Base-by-base conservation (phyloP, 495 filamentous ascomycete species). In the Neohortaea acidophila region DNA sequence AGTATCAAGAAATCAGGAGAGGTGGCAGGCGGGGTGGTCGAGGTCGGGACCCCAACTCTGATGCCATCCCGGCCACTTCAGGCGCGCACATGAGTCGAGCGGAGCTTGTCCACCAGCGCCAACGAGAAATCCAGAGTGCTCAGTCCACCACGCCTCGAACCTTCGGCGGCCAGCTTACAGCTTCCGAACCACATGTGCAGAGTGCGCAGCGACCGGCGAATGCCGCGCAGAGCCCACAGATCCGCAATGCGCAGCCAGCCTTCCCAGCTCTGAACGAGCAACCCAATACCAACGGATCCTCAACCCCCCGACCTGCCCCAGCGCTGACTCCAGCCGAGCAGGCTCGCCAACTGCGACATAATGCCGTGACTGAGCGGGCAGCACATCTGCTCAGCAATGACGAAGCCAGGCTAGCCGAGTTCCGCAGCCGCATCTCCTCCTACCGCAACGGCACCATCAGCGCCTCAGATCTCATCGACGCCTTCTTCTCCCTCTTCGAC, bases 31-130 rank as follows among this genome's bases (percentile, higher is more conserved):
- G 67, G n/a, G 60, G 69, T 38, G 74, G 77, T n/a, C 60, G 77
- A 40, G 78, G 78, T 4, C 64, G 78, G 20, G 74, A 81, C 56
- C 77, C 77, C 4, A 89, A 87, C 53, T 66, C 81, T 1, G 86
- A 94, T 38, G 63, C 82, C 18, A 54, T 86, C 12, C 83, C 84
- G 7, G 60, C 66, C 6, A 83, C 81, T 21, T 82, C 79, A 27
- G 83, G 82, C 0, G 84, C 89, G 41, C 81, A 85, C 8, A 55
- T 94, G 58, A 65, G 76, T 43, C 63, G 89, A 59, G 89, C 86
- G 47, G 82, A 97, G 55, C 61, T 94, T 20, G 91, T 91, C 22
- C 93, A 85, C 53, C 86, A 94, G 49, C 68, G 91, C 29, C 84
- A 92, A 44, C 76, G 92, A 71, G 87, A 84, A 2, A 79, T 97